Percentiles rank a stretch among this genome's conserved stretches.
Evolutionary conservation across 192 early-diverging fungal genomes (phyloP).

Genomic region (Gaertneriomyces sp.): DNA sequence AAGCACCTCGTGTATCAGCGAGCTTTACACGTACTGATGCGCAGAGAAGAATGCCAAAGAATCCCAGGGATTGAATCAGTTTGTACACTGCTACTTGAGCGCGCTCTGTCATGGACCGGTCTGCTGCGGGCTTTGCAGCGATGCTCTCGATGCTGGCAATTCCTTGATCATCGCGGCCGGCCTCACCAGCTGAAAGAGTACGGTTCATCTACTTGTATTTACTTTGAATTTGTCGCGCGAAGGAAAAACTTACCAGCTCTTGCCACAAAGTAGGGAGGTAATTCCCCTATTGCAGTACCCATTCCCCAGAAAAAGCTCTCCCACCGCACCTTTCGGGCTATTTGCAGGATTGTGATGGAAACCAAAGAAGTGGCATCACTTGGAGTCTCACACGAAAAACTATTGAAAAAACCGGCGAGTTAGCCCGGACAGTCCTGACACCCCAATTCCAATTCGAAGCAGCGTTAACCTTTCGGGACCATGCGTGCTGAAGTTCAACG

Average conservation of each 20-base stretch:
- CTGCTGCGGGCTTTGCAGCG: slow-evolving; percentile 46
- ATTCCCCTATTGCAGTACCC: slow-evolving; percentile 88
- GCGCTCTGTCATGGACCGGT: slow-evolving; percentile 64
- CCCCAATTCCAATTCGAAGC: background rate
- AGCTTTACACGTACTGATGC: slow-evolving; percentile 63
- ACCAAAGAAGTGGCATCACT: slow-evolving; percentile 22
- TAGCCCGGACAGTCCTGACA: background rate
- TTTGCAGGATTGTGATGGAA: slow-evolving; percentile 53
- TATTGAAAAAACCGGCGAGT: slow-evolving; percentile 17
- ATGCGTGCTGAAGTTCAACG: slow-evolving; percentile 66
- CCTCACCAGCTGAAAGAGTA: slow-evolving; percentile 37
- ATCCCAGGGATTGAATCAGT: slow-evolving; percentile 74
- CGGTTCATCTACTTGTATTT: background rate
- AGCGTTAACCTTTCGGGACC: slow-evolving; percentile 57
- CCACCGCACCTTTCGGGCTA: slow-evolving; percentile 67
- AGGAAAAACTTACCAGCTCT: slow-evolving; percentile 59
- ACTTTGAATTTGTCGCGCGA: background rate
- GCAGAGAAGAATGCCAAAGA: slow-evolving; percentile 85
- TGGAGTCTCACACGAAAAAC: slow-evolving; percentile 31
- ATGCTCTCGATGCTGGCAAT: slow-evolving; percentile 36
- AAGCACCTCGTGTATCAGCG: background rate
- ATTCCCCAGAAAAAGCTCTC: slow-evolving; percentile 91
- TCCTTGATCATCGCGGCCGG: slow-evolving; percentile 43
- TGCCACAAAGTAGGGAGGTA: slow-evolving; percentile 94
- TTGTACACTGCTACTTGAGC: slow-evolving; percentile 65